Evolutionary conservation across 164 flowering plant species (phyloP).

Genomic region (Annona squamosa): DNA sequence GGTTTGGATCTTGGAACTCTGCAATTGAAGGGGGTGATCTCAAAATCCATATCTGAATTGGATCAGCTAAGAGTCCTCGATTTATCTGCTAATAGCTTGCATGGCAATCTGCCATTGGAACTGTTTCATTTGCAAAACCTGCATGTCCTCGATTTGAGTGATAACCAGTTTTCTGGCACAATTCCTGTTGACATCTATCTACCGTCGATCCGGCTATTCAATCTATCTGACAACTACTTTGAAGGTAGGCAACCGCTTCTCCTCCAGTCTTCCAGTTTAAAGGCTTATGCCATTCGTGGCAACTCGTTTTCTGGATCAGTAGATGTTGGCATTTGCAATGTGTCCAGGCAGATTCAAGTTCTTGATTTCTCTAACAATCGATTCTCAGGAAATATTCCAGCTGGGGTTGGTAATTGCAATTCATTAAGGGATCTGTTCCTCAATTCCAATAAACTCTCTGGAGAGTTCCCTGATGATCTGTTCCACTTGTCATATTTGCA

Average conservation of each 20-base stretch:
- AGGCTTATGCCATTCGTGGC: constrained; percentile 2
- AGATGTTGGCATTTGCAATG: constrained; percentile 4
- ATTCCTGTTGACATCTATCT: constrained; percentile 1
- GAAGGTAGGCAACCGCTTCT: constrained; percentile 12
- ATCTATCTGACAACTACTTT: constrained; percentile 15
- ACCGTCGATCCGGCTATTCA: constrained; percentile 8
- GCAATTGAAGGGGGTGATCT: constrained; percentile 10
- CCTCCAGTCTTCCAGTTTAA: constrained; percentile 6
- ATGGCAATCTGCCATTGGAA: constrained; percentile 10
- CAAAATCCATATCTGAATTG: constrained; percentile 15
- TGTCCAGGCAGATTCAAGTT: constrained; percentile 9
- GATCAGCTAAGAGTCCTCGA: constrained; percentile 14
- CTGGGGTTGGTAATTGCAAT: constrained; percentile 1
- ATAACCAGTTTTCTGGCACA: constrained; percentile 9
- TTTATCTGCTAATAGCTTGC: constrained; percentile 18
- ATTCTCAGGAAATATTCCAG: constrained; percentile 10
- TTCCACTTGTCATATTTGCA: constrained; percentile 6
- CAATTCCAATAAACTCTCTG: constrained; percentile 7
- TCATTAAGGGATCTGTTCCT: not conserved
- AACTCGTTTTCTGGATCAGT: constrained; percentile 14
- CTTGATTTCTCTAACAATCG: constrained; percentile 15
- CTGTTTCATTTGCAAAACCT: constrained; percentile 15
- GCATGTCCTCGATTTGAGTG: constrained; percentile 20
- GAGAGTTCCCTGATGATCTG: constrained; percentile 6
- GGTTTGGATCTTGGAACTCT: constrained; percentile 8